Evolutionary conservation across 2,329 filamentous ascomycete species (phyloP), one percentile per base, ranked within the genome.

Genomic region (Penicillium paneum): DNA sequence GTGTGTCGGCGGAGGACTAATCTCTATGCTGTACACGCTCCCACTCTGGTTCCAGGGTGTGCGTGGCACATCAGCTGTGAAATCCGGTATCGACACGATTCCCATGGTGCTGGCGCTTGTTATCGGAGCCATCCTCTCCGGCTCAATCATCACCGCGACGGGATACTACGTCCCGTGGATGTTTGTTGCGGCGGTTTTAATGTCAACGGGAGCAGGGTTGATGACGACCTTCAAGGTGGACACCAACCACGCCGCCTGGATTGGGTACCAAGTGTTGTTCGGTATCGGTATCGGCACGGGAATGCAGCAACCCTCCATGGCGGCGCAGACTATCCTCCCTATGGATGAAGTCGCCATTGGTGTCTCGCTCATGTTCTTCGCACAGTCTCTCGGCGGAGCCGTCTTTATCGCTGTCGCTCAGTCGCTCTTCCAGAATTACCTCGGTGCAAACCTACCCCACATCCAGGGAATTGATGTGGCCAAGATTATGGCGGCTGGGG

Each of bases 31-130:
- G 15, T 77, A 73, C 52, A 76, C 73, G 54, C 53, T 78, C 1
- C 76, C 77, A 0, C 72, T 78, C 49, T 79, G 74, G 70, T 79
- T 80, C 61, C 77, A 81, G 57, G 76, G 74, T 5, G 73, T 79
- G 56, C 73, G 75, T 49, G 71, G 70, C 5, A 69, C 69, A 12
- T 68, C 69, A 3, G 76, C 78, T 7, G 71, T 76, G 45, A 71
- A 75, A 35, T 78, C 76, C 7, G 78, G 77, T 17, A 77, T 80
- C 45, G 73, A 73, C 48, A 71, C 67, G 44, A 61, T 76, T 5
- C 74, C 75, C 8, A 64, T 75, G 64, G 67, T 77, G 19, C 56
- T 77, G 2, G 58, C 70, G 0, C 54, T 72, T 3, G 69, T 74
- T 42, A 62, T 76, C 10, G 65, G 66, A 5, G 67, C 69, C 29